A percentile compares a stretch with the other conserved stretches of the same genome.
Evolutionary conservation across 257 asterid genomes (phyloP).

Genomic region (Ligustrum vulgare): DNA sequence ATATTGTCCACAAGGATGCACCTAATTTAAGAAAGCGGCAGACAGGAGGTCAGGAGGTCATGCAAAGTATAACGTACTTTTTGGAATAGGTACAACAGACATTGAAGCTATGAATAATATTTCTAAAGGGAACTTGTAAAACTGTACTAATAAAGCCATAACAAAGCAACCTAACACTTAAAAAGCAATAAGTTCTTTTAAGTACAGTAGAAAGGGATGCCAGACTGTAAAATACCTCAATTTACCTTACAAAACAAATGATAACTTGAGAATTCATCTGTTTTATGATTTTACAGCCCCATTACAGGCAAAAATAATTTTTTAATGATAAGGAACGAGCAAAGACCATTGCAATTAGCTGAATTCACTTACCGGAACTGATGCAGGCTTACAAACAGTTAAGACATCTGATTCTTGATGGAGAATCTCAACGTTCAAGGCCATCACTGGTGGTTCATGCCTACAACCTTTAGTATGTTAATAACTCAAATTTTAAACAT

Average conservation of each 20-base stretch:
- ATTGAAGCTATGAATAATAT: not conserved
- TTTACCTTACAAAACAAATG: slow-evolving; percentile 13
- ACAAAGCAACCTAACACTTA: not conserved
- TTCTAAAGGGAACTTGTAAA: not conserved
- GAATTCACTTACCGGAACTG: slow-evolving; percentile 82
- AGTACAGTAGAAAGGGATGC: not conserved
- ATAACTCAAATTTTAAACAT: slow-evolving; percentile 32
- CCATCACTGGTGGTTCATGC: slow-evolving; percentile 99
- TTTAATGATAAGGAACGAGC: not conserved
- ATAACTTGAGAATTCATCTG: not conserved
- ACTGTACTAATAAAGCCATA: not conserved
- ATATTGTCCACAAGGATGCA: slow-evolving; percentile 98
- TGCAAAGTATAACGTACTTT: not conserved
- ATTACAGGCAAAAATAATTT: not conserved
- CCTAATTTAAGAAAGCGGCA: slow-evolving; percentile 41
- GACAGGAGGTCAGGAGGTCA: slow-evolving; percentile 5
- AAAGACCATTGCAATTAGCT: slow-evolving; percentile 12
- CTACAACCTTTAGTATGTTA: slow-evolving; percentile 70
- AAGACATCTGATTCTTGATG: slow-evolving; percentile 71
- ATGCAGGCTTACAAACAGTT: slow-evolving; percentile 89
- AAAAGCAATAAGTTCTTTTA: not conserved
- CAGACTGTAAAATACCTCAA: not conserved
- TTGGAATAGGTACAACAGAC: not conserved
- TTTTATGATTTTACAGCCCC: slow-evolving; percentile 4
- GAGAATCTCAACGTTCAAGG: slow-evolving; percentile 71